phyloP scores from a whole-genome alignment of 768 basidiomycete species.

The Nidularia pulvinata region DNA sequence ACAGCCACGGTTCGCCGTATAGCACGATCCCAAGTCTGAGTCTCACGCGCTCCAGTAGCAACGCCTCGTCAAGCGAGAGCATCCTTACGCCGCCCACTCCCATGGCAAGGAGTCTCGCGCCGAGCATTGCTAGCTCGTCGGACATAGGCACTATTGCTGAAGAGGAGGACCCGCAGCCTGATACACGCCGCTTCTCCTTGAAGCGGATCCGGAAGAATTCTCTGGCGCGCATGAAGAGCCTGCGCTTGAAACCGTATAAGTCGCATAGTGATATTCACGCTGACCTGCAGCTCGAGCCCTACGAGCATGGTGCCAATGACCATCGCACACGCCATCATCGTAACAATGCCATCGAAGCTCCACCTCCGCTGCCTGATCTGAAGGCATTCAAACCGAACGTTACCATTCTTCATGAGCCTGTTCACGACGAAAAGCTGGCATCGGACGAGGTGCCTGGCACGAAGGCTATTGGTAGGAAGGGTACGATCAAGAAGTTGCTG shows the following conservation, averaged over 20 bases:
- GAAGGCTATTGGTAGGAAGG: no score
- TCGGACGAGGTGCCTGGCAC: no score
- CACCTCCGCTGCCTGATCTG: no score
- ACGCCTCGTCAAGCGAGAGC: constrained; percentile 5
- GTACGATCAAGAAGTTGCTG: no score
- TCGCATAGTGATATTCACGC: neutral
- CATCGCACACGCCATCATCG: no score
- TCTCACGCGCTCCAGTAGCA: constrained; percentile 1
- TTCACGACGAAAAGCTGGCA: no score
- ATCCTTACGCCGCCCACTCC: neutral
- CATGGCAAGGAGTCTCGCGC: neutral
- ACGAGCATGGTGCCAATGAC: no score
- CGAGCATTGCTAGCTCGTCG: constrained; percentile 1
- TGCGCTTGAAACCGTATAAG: neutral
- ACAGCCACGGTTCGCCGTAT: neutral
- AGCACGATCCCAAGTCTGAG: neutral
- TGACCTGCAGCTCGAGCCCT: neutral
- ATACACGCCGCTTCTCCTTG: neutral
- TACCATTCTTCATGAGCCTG: no score
- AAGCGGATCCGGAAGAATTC: neutral
- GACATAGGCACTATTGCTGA: constrained; percentile 3
- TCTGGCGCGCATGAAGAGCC: neutral
- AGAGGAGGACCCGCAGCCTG: neutral
- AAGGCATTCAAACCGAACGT: no score
- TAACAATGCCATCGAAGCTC: no score